Percentiles rank a stretch among this genome's conserved stretches.
phyloP scores from a whole-genome alignment of 2,329 filamentous ascomycete genomes.

The Stagonosporopsis rhizophila region DNA sequence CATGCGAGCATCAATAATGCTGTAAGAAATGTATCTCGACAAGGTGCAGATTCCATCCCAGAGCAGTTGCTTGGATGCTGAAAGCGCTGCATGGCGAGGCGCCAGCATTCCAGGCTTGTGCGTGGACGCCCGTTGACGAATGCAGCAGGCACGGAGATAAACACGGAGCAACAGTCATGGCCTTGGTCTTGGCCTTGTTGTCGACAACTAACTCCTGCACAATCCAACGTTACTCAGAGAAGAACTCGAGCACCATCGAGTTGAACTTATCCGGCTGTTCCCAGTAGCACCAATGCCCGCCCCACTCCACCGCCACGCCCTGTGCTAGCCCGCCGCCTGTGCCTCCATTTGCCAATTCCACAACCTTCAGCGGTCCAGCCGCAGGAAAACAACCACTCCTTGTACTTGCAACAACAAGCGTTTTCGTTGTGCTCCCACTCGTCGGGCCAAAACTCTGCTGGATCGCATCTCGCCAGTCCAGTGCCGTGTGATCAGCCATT shows the following conservation, averaged over 20 bases:
- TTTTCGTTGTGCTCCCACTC: slow-evolving; percentile 24
- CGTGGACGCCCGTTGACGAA: not conserved
- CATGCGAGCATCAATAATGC: not conserved
- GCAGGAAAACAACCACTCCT: slow-evolving; percentile 41
- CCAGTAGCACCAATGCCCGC: slow-evolving; percentile 46
- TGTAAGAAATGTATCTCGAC: not conserved
- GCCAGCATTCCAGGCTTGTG: not conserved
- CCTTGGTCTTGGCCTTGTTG: not conserved
- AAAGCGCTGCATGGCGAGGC: not conserved
- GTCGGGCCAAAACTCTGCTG: slow-evolving; percentile 25
- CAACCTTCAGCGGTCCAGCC: slow-evolving; percentile 33
- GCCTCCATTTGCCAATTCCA: slow-evolving; percentile 29
- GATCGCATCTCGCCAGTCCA: slow-evolving; percentile 36
- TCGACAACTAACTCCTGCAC: not conserved
- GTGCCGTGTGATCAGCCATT: slow-evolving; percentile 40
- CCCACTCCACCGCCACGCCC: slow-evolving; percentile 32
- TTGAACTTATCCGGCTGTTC: slow-evolving; percentile 38
- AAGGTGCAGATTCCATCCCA: not conserved
- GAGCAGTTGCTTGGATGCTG: not conserved
- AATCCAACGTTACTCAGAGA: not conserved
- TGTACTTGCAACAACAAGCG: slow-evolving; percentile 36
- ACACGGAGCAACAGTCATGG: not conserved
- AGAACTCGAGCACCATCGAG: slow-evolving; percentile 25
- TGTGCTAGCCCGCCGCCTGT: slow-evolving; percentile 17
- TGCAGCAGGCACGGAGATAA: slow-evolving; percentile 1